Percentiles rank a stretch among this genome's conserved stretches.
phyloP scores from a whole-genome alignment of 345 rosid species.

The Boechera retrofracta region DNA sequence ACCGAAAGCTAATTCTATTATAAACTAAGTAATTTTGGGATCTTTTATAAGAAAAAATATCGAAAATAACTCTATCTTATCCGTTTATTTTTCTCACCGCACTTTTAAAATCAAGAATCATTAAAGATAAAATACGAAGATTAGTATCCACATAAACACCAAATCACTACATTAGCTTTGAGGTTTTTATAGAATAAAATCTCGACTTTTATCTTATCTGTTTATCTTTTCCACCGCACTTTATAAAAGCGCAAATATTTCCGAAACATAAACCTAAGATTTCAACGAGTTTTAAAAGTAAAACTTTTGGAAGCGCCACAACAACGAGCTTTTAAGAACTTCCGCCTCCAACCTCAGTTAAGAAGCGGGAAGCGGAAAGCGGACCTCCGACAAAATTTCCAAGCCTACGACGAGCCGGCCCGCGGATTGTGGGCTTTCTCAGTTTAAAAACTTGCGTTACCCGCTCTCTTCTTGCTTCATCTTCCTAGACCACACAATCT shows the following conservation, averaged over 20 bases:
- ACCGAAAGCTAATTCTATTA: background rate
- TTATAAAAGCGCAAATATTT: background rate
- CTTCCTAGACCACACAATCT: background rate
- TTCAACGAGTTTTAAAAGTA: background rate
- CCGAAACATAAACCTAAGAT: background rate
- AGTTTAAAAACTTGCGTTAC: background rate
- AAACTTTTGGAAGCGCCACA: background rate
- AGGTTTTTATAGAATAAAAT: background rate
- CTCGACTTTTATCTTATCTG: background rate
- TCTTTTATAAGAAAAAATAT: no score
- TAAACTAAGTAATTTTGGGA: no score
- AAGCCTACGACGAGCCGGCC: background rate
- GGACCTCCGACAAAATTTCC: background rate
- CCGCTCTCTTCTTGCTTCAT: background rate
- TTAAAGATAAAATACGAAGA: background rate
- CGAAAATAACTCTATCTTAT: no score
- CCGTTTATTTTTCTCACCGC: background rate
- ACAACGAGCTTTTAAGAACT: background rate
- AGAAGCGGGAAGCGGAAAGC: background rate
- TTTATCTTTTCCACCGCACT: background rate
- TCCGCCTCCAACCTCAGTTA: no score
- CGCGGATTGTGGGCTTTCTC: background rate
- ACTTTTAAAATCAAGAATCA: background rate
- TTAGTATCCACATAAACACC: background rate
- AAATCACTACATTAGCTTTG: background rate